Evolutionary conservation across 257 asterid species (phyloP).

Genomic region (Striga asiatica): DNA sequence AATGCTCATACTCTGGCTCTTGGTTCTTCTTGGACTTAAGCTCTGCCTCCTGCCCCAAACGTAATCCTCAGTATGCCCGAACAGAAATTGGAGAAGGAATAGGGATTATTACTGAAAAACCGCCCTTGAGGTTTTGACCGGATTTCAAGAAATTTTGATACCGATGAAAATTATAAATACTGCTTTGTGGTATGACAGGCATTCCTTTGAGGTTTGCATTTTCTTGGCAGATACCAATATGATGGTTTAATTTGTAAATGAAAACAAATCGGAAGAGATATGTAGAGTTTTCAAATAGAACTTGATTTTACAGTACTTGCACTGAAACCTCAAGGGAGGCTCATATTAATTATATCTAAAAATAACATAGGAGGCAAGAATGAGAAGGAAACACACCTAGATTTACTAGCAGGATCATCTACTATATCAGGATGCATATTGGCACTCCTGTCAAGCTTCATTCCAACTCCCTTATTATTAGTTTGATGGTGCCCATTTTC

Average conservation of each 20-base stretch:
- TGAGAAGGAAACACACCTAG: slow-evolving; percentile 42
- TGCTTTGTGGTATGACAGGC: not conserved
- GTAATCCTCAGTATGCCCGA: too few relatives aligned
- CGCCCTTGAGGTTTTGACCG: not conserved
- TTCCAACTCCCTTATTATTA: slow-evolving; percentile 45
- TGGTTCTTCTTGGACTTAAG: slow-evolving; percentile 42
- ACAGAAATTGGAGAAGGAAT: slow-evolving; percentile 6
- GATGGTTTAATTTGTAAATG: not conserved
- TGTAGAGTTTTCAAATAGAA: not conserved
- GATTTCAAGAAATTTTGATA: not conserved
- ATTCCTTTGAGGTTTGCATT: not conserved
- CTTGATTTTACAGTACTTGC: not conserved
- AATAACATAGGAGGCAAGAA: slow-evolving; percentile 17
- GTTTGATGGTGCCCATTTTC: slow-evolving; percentile 74
- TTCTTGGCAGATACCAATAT: not conserved
- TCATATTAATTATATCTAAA: not conserved
- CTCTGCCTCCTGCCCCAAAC: slow-evolving; percentile 84
- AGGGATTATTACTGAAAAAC: not conserved
- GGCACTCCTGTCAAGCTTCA: slow-evolving; percentile 39
- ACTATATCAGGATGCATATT: slow-evolving; percentile 64
- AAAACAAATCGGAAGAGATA: not conserved
- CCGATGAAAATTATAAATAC: not conserved
- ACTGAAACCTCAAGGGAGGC: not conserved
- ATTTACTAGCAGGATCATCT: slow-evolving; percentile 66
- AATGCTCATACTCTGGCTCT: slow-evolving; percentile 90